Evolutionary conservation across 148 eudicot species (phyloP).

Genomic region (Rhododendron vialii): DNA sequence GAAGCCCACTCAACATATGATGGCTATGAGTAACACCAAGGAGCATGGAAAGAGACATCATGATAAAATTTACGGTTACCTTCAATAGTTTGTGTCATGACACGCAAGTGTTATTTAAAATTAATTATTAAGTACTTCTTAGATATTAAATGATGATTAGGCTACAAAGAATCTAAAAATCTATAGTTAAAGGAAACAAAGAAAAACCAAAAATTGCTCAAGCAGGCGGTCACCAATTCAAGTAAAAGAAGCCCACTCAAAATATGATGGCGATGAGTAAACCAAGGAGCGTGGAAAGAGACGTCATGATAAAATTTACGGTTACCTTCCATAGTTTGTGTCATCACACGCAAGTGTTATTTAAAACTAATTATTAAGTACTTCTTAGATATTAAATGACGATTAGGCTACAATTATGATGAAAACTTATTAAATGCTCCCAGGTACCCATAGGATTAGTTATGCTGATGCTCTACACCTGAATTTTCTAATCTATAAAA

Average conservation of each 20-base stretch:
- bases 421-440: neutral
- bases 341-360: neutral
- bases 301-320: neutral
- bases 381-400: neutral
- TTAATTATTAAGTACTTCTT: neutral
- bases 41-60: neutral
- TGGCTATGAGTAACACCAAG: neutral
- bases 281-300: neutral
- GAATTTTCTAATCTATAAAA: neutral
- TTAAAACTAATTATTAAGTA: neutral
- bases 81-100: neutral
- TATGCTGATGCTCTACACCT: neutral
- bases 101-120: neutral
- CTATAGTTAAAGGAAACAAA: neutral
- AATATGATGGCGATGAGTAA: neutral
- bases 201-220: neutral
- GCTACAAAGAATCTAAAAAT: neutral
- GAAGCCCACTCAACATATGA: neutral
- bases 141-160: too few species aligned
- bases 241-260: neutral
- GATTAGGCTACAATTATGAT: neutral
- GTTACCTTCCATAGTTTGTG: neutral
- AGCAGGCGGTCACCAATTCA: conserved; percentile 1
- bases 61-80: neutral
- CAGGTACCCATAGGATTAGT: neutral